phyloP scores from a whole-genome alignment of 192 early-diverging fungal genomes.

The Umbelopsis vinacea region DNA sequence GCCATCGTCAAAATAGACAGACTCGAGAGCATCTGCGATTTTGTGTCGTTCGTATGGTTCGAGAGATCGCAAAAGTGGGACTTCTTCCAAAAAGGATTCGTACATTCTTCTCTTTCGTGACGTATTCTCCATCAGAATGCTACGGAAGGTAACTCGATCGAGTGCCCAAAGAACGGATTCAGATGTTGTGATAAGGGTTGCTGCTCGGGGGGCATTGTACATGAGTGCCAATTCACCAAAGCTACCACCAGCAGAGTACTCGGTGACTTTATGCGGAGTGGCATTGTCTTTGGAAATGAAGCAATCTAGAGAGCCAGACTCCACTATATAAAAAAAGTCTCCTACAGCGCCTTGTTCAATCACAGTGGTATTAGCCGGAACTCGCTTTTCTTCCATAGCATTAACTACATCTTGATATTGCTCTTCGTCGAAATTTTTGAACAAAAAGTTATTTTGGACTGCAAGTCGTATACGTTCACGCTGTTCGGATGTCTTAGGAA shows the following conservation, averaged over 20 bases:
- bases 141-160: conserved; percentile 96
- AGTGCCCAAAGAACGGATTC: conserved; percentile 94
- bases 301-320: conserved; percentile 89
- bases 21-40: conserved; percentile 97
- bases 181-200: conserved; percentile 85
- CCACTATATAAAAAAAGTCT: conserved; percentile 98
- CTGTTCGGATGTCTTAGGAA: conserved; percentile 91
- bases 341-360: conserved; percentile 96
- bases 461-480: conserved; percentile 78
- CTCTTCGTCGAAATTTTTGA: conserved; percentile 94
- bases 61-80: conserved; percentile 84
- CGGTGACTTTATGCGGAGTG: conserved; percentile 74
- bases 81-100: conserved; percentile 93
- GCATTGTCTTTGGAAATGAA: conserved; percentile 75
- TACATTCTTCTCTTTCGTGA: conserved; percentile 95
- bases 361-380: conserved; percentile 71
- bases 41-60: conserved; percentile 98
- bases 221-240: conserved; percentile 99
- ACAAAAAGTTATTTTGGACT: conserved; percentile 91
- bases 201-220: conserved; percentile 98
- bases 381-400: conserved; percentile 94
- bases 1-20: conserved; percentile 83
- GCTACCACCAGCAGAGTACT: conserved; percentile 82
- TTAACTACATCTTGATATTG: conserved; percentile 93
- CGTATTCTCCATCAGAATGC: conserved; percentile 98